These are phyloP conservation scores for Thinopyrum elongatum DNA, from an alignment of 176 grass and related monocot species.

Conservation along the genomic window DNA sequence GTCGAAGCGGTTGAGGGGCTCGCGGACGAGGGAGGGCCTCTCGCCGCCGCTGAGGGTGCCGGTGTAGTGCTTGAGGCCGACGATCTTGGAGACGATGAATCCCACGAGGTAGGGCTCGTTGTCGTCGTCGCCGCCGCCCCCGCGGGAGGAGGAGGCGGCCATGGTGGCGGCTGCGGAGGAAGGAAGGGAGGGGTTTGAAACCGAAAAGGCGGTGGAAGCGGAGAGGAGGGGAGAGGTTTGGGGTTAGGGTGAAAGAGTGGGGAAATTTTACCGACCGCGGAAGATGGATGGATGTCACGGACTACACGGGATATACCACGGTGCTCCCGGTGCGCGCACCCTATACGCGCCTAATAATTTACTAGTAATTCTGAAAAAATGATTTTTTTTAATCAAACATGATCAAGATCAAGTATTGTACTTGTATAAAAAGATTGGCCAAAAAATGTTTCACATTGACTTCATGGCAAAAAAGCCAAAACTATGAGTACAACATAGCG, in stretches of 20 bases:
- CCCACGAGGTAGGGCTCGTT: slow-evolving; percentile 61
- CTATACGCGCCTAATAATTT: no score
- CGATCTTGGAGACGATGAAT: slow-evolving; percentile 64
- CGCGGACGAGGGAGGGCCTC: slow-evolving; percentile 49
- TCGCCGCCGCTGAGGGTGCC: slow-evolving; percentile 54
- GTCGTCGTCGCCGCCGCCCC: not conserved
- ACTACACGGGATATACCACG: no score
- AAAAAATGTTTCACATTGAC: no score
- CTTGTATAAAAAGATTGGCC: no score
- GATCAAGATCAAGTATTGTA: no score
- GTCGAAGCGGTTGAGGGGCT: slow-evolving; percentile 66
- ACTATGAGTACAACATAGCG: no score
- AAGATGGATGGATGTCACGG: not conserved
- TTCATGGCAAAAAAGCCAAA: no score
- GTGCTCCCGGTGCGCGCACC: no score
- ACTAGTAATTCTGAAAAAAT: no score
- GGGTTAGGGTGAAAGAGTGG: not conserved
- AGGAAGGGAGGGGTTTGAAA: slow-evolving; percentile 26
- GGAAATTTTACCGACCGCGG: not conserved
- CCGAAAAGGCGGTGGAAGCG: slow-evolving; percentile 3
- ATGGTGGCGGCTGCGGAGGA: not conserved
- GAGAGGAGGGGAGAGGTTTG: not conserved
- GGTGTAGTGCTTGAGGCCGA: slow-evolving; percentile 51
- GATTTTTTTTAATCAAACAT: no score
- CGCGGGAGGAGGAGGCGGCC: slow-evolving; percentile 8